These are phyloP conservation scores for Clitoria ternatea DNA, from an alignment of 306 rosid genomes.

Conservation along the genomic window DNA sequence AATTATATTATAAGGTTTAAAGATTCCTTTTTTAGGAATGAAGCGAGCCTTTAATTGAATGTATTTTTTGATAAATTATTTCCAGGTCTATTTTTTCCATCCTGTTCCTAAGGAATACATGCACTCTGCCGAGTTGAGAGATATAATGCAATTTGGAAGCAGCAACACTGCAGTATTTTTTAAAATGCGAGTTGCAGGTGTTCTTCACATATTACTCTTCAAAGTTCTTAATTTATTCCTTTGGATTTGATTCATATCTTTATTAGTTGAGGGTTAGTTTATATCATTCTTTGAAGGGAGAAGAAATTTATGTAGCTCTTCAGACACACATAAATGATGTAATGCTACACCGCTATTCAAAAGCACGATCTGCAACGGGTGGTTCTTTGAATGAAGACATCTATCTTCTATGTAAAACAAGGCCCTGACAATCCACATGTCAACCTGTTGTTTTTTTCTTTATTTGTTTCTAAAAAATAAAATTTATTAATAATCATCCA, in stretches of 20 bases:
- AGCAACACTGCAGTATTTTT: too few relatives aligned
- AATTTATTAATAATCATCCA: too few relatives aligned
- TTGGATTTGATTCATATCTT: not conserved
- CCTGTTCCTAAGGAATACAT: slow-evolving; percentile 96
- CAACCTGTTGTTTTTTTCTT: too few relatives aligned
- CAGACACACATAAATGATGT: slow-evolving; percentile 91
- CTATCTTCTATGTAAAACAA: too few relatives aligned
- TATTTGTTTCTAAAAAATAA: too few relatives aligned
- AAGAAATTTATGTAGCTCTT: slow-evolving; percentile 90
- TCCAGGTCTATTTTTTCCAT: slow-evolving; percentile 82
- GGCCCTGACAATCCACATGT: too few relatives aligned
- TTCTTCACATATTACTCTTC: not conserved
- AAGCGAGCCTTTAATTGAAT: not conserved
- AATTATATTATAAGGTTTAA: not conserved
- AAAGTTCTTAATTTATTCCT: not conserved
- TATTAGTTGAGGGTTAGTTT: not conserved
- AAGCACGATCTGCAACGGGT: slow-evolving; percentile 51
- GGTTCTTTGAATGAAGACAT: slow-evolving; percentile 53
- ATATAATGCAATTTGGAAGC: too few relatives aligned
- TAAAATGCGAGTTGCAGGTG: too few relatives aligned
- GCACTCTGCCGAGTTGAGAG: too few relatives aligned
- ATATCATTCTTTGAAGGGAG: slow-evolving; percentile 54
- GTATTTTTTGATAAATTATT: slow-evolving; percentile 18
- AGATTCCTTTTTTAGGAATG: not conserved
- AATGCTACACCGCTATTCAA: slow-evolving; percentile 80